These are phyloP conservation scores for Porphyra umbilicalis DNA, from an alignment of 31 red algal genomes.

Conservation along the genomic window DNA sequence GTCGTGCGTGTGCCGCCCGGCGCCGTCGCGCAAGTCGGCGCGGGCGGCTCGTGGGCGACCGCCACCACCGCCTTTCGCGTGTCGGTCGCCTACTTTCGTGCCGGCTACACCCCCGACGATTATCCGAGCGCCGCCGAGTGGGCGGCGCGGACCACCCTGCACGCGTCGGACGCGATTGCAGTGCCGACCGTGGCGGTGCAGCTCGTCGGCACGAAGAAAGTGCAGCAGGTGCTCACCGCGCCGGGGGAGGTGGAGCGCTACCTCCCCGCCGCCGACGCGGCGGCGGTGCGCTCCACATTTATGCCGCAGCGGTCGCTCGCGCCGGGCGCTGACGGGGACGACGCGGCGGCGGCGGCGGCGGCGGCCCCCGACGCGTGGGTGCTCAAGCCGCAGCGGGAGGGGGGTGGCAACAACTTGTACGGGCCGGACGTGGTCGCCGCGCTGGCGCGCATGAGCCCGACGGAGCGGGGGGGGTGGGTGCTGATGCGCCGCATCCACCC, in stretches of 20 bases:
- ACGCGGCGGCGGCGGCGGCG: conserved; percentile 30
- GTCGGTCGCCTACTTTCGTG: conserved; percentile 91
- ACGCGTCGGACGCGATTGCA: conserved; percentile 41
- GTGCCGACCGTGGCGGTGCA: conserved; percentile 79
- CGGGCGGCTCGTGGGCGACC: background rate
- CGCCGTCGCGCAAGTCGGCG: background rate
- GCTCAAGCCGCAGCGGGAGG: conserved; percentile 96
- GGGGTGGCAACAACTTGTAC: conserved; percentile 94
- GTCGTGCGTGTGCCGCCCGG: background rate
- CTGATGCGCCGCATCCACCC: conserved; percentile 82
- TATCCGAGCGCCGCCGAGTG: conserved; percentile 70
- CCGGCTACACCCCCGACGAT: conserved; percentile 84
- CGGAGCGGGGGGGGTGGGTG: conserved; percentile 53
- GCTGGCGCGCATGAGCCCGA: conserved; percentile 25
- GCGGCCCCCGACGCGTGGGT: conserved; percentile 54
- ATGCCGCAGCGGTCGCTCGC: conserved; percentile 47
- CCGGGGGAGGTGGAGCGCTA: conserved; percentile 58
- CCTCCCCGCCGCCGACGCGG: conserved; percentile 5
- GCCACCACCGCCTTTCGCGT: background rate
- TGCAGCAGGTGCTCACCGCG: conserved; percentile 78
- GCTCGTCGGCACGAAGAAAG: conserved; percentile 86
- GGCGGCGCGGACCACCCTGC: conserved; percentile 52
- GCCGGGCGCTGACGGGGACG: conserved; percentile 3
- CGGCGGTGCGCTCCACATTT: conserved; percentile 41
- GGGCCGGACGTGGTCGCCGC: conserved; percentile 30